A percentile compares a stretch with the other conserved stretches of the same genome.
These are phyloP conservation scores for Gyromitra esculenta DNA, from an alignment of 2,329 filamentous ascomycete species.

Conservation along the genomic window DNA sequence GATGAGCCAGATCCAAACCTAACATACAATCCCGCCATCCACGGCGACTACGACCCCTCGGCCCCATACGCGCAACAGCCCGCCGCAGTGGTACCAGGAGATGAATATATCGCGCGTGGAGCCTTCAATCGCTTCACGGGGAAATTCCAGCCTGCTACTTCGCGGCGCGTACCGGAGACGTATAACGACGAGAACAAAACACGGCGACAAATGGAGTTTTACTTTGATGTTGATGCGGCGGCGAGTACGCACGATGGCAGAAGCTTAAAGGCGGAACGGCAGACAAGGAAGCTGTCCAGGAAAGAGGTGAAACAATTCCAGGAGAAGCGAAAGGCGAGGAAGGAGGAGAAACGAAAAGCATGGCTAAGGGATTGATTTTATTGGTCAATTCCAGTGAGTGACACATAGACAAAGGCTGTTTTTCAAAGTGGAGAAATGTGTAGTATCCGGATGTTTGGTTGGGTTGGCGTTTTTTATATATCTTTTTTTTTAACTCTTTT, in stretches of 20 bases:
- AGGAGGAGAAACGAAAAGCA: conserved; percentile 91
- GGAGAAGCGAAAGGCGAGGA: conserved; percentile 85
- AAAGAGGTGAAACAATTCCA: conserved; percentile 90
- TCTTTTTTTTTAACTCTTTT: conserved; percentile 28
- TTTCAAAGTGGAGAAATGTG: conserved; percentile 26
- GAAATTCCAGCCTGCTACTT: conserved; percentile 72
- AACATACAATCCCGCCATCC: conserved; percentile 89
- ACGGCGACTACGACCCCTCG: conserved; percentile 94
- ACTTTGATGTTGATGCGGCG: conserved; percentile 93
- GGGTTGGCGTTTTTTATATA: conserved; percentile 49
- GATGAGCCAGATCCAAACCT: conserved; percentile 56
- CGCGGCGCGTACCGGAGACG: conserved; percentile 74
- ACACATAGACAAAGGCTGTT: conserved; percentile 18
- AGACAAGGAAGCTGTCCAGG: conserved; percentile 83
- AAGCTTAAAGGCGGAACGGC: conserved; percentile 89
- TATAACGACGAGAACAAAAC: conserved; percentile 90
- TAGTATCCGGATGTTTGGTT: conserved; percentile 23
- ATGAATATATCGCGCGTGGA: conserved; percentile 71
- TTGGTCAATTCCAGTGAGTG: not conserved
- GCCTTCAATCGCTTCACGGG: conserved; percentile 94
- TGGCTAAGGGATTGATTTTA: conserved; percentile 81
- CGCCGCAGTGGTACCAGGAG: conserved; percentile 57
- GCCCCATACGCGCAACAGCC: conserved; percentile 85
- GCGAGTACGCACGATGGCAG: conserved; percentile 89
- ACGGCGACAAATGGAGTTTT: conserved; percentile 87